Conservation (phyloP, 768 basidiomycete genomes). For the Lactifluus piperatus region DNA sequence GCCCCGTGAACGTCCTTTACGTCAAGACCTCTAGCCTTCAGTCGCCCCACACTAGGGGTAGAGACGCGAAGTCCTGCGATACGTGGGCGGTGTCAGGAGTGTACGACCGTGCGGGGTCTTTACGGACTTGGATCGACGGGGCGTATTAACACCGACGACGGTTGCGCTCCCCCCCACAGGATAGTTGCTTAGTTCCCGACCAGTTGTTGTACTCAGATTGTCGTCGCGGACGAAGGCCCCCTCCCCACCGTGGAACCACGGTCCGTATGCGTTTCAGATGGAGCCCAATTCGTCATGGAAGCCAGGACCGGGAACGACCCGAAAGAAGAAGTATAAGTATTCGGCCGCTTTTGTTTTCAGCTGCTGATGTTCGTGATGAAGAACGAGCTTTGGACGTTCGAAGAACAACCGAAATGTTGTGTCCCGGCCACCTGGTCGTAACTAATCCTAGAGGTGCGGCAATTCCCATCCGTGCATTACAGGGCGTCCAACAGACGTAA, state of each 20-base stretch:
- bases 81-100: not conserved
- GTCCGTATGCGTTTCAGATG: not conserved
- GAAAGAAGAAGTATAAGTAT: not conserved
- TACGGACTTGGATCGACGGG: not conserved
- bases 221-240: not conserved
- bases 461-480: not conserved
- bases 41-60: not conserved
- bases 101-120: not conserved
- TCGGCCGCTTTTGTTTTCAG: not conserved
- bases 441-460: not conserved
- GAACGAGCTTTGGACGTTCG: not conserved
- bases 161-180: not conserved
- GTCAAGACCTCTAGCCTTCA: not conserved
- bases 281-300: not conserved
- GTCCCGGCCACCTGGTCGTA: not conserved
- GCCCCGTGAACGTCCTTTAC: conserved; percentile 7
- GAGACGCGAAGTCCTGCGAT: conserved; percentile 3
- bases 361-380: not conserved
- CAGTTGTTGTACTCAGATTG: not conserved
- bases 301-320: not conserved
- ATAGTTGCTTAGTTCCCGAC: not conserved
- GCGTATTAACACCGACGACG: not conserved
- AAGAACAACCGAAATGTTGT: not conserved
- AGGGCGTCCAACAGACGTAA: not conserved
- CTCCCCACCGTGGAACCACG: not conserved